These are phyloP conservation scores for Rubia yunnanensis DNA, from an alignment of 257 asterid species.

Conservation along the genomic window DNA sequence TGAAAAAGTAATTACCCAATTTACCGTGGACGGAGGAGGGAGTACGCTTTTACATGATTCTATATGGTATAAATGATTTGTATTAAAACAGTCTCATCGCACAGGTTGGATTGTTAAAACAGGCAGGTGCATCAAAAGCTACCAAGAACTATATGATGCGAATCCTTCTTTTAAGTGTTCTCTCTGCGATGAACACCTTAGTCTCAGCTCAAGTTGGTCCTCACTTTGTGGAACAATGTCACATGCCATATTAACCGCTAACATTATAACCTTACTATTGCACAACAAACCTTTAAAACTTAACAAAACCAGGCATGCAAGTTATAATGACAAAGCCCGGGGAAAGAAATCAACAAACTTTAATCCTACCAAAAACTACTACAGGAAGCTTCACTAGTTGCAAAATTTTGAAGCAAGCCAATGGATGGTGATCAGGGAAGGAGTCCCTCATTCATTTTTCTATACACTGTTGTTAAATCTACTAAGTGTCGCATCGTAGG, in stretches of 20 bases:
- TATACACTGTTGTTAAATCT: conserved; percentile 49
- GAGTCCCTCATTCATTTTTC: conserved; percentile 30
- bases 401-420: background rate
- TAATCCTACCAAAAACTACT: too few relatives aligned
- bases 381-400: background rate
- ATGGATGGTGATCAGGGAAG: conserved; percentile 5
- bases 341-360: background rate
- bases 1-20: too few relatives aligned
- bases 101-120: too few relatives aligned
- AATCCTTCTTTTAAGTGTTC: background rate
- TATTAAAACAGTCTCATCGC: too few relatives aligned
- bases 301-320: background rate
- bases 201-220: background rate
- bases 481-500: conserved; percentile 98
- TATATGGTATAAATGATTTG: too few relatives aligned
- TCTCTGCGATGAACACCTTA: background rate
- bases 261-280: background rate
- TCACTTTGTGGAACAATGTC: background rate
- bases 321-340: background rate
- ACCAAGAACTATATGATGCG: too few relatives aligned
- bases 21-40: too few relatives aligned
- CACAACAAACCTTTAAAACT: background rate
- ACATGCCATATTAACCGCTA: background rate
- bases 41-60: too few relatives aligned
- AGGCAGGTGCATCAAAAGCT: too few relatives aligned